Evolutionary conservation across 768 basidiomycete genomes (phyloP), one percentile per base, ranked within the genome.

Genomic region (Rubroboletus satanas): DNA sequence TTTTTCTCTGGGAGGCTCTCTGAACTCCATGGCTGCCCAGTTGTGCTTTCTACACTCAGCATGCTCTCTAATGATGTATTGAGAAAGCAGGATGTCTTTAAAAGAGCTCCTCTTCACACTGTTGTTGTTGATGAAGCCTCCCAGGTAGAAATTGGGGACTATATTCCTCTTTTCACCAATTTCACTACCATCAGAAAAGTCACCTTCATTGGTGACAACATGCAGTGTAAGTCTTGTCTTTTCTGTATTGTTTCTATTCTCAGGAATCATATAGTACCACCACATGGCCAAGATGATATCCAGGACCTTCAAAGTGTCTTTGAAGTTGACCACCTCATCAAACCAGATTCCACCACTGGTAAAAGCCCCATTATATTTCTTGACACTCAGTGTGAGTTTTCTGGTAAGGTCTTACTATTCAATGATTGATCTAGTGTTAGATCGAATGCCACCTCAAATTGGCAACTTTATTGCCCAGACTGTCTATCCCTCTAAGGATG

Each of bases 401-500:
- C 10, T 48, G 14, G 12, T 21, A 4, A 33, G 21, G 31, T 41
- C 9, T 50, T 54, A 3, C 1, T 10, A 28, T 52, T 12, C 2
- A 31, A 47, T 28, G 28, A 26, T 35, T 67, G 29, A 59, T 52
- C 42, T 35, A 48, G 12, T 43, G 23, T 53, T 52, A 93, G 91
- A 93, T 60, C 83, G 91, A 1, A 90, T 93, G 88, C 90, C 90
- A 49, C 82, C 84, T 48, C 82, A 88, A 58, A 85, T 91, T 74
- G 88, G 90, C 23, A 61, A 75, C 4, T 83, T 90, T 42, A 87
- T 93, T 38, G 91, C 88, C 18, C 63, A 78, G 51, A 74, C 75
- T 52, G 75, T 93, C 4, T 93, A 93, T 73, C 71, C 84, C 23
- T 62, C 71, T 14, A 63, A 82, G 60, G 45, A 49, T 28, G 63